phyloP scores from a whole-genome alignment of 768 basidiomycete species.

The Peribolospora baueri region DNA sequence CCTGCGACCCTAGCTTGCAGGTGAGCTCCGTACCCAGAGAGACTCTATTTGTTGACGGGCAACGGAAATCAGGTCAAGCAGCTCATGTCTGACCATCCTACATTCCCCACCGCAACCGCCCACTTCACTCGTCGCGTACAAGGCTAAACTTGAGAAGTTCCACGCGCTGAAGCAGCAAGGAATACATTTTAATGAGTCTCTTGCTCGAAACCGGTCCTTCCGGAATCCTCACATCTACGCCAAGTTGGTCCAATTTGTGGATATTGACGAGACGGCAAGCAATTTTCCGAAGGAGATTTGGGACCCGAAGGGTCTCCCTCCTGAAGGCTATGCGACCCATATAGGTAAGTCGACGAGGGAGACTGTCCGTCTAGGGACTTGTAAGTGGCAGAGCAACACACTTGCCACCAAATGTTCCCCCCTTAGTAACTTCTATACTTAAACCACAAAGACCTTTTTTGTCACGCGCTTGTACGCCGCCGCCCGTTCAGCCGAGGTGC shows the following conservation, averaged over 20 bases:
- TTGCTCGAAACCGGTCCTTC: conserved; percentile 79
- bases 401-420: too few species aligned
- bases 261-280: conserved; percentile 64
- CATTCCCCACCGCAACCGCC: too few species aligned
- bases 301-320: conserved; percentile 37
- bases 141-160: conserved; percentile 67
- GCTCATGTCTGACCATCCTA: too few species aligned
- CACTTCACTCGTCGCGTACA: too few species aligned
- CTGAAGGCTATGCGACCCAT: conserved; percentile 50
- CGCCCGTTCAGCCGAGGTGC: conserved; percentile 30
- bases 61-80: too few species aligned
- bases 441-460: neutral
- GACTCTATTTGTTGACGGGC: too few species aligned
- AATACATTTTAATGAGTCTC: conserved; percentile 82
- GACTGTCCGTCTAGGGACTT: neutral
- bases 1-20: too few species aligned
- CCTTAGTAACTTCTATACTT: neutral
- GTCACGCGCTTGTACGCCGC: neutral
- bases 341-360: conserved; percentile 34
- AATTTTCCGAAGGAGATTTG: conserved; percentile 55
- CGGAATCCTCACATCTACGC: conserved; percentile 90
- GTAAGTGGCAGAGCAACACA: neutral
- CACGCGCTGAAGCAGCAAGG: conserved; percentile 39
- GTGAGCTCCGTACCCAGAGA: too few species aligned
- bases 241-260: conserved; percentile 81